A percentile compares a stretch with the other conserved stretches of the same genome.
Conservation (phyloP, 345 rosid species). For the Lumnitzera littorea region DNA sequence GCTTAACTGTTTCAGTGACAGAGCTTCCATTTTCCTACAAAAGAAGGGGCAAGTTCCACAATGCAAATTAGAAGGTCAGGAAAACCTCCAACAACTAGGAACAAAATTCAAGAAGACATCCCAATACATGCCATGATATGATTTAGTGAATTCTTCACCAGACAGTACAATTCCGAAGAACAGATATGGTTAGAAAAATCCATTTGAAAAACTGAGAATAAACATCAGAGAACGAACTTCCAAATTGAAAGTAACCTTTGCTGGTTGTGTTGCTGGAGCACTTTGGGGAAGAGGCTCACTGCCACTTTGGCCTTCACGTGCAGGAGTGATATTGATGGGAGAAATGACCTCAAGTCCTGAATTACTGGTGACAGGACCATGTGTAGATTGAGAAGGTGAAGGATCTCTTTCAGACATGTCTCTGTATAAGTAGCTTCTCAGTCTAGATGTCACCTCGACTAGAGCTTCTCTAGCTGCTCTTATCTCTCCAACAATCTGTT, state of each 20-base stretch:
- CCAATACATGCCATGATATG: too few species aligned
- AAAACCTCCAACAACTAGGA: constrained; percentile 1
- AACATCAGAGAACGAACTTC: background rate
- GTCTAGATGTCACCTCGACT: constrained; percentile 70
- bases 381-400: constrained; percentile 39
- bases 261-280: constrained; percentile 25
- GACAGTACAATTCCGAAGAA: too few species aligned
- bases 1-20: constrained; percentile 38
- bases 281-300: constrained; percentile 31
- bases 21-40: constrained; percentile 61
- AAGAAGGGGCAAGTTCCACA: constrained; percentile 6
- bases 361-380: constrained; percentile 38
- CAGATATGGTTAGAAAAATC: too few species aligned
- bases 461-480: constrained; percentile 89
- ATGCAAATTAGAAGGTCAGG: background rate
- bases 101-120: background rate
- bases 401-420: constrained; percentile 60
- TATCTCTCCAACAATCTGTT: constrained; percentile 92
- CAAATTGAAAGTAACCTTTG: constrained; percentile 40
- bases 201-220: background rate
- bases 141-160: too few species aligned
- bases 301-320: constrained; percentile 41
- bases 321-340: constrained; percentile 31
- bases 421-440: constrained; percentile 64
- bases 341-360: constrained; percentile 47